A percentile compares a stretch with the other conserved stretches of the same genome.
Conservation (phyloP, 2,329 filamentous ascomycete genomes). For the Dactylonectria estremocensis region DNA sequence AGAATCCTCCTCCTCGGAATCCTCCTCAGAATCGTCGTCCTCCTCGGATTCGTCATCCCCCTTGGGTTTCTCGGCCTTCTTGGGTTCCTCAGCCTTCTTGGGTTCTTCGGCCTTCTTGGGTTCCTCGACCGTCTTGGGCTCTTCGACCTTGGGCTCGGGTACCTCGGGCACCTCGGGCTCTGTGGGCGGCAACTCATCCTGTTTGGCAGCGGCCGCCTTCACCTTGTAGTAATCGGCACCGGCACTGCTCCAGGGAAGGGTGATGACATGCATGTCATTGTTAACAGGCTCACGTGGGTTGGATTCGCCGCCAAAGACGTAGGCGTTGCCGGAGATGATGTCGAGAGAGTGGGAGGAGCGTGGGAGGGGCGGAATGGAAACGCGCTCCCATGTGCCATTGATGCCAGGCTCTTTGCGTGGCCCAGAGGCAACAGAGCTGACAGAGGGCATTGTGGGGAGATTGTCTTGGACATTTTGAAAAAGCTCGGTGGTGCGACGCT, state of each 20-base stretch:
- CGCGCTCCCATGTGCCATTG: conserved; percentile 74
- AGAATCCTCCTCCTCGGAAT: conserved; percentile 21
- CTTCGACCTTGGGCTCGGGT: conserved; percentile 29
- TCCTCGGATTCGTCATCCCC: neutral
- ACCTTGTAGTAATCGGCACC: conserved; percentile 73
- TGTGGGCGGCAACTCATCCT: conserved; percentile 41
- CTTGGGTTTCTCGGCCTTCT: conserved; percentile 15
- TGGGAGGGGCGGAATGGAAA: conserved; percentile 70
- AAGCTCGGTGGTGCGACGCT: conserved; percentile 70
- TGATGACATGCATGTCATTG: conserved; percentile 79
- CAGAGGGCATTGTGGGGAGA: conserved; percentile 56
- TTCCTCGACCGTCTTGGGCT: conserved; percentile 20
- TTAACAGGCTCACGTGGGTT: conserved; percentile 77
- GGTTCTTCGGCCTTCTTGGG: conserved; percentile 21
- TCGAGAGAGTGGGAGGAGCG: conserved; percentile 83
- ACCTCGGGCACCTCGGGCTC: conserved; percentile 31
- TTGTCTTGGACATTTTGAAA: conserved; percentile 66
- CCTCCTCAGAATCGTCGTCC: conserved; percentile 4
- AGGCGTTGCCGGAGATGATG: conserved; percentile 68
- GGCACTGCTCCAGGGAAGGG: conserved; percentile 71
- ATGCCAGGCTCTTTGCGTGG: conserved; percentile 53
- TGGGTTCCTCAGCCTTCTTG: conserved; percentile 13
- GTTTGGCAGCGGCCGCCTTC: conserved; percentile 62
- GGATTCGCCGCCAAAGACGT: conserved; percentile 85
- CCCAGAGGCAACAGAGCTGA: conserved; percentile 30